phyloP scores from a whole-genome alignment of 2,329 filamentous ascomycete species.

The Pseudogymnoascus sp. region DNA sequence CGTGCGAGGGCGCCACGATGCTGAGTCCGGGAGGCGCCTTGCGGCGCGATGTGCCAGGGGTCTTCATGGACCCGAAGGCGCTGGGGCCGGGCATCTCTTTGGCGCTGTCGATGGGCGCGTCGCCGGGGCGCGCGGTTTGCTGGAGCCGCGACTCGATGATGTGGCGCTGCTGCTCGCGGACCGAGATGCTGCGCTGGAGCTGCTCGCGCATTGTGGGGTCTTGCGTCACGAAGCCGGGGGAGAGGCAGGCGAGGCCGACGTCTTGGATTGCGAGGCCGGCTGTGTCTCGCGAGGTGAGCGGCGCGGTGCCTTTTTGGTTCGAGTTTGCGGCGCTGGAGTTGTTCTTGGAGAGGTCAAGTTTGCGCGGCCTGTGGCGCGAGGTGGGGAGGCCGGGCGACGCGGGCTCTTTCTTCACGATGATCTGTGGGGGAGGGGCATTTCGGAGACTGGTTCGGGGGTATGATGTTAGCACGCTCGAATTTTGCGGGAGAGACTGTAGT shows the following conservation, averaged over 20 bases:
- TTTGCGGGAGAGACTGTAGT: slow-evolving; percentile 8
- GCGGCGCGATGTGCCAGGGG: slow-evolving; percentile 64
- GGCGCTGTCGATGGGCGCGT: slow-evolving; percentile 48
- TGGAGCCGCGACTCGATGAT: slow-evolving; percentile 90
- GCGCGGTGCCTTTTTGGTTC: slow-evolving; percentile 60
- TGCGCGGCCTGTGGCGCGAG: slow-evolving; percentile 65
- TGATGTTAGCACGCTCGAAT: slow-evolving; percentile 12
- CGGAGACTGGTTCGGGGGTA: slow-evolving; percentile 34
- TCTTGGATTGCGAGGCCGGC: slow-evolving; percentile 75
- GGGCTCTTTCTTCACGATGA: slow-evolving; percentile 93
- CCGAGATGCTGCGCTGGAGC: slow-evolving; percentile 84
- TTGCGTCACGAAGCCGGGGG: slow-evolving; percentile 90
- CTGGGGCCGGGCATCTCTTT: slow-evolving; percentile 42
- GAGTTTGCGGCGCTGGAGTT: slow-evolving; percentile 40
- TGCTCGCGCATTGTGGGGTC: slow-evolving; percentile 96
- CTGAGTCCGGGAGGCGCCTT: slow-evolving; percentile 83
- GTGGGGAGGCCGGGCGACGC: slow-evolving; percentile 75
- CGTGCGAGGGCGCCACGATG: slow-evolving; percentile 88
- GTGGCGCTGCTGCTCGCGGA: slow-evolving; percentile 85
- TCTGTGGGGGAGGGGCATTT: slow-evolving; percentile 63
- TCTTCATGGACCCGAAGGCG: slow-evolving; percentile 47
- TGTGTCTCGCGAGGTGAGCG: slow-evolving; percentile 66
- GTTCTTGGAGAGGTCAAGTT: slow-evolving; percentile 67
- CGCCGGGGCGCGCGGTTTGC: slow-evolving; percentile 74
- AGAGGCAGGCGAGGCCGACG: slow-evolving; percentile 87